These are phyloP conservation scores for Lanmaoa pseudosensibilis DNA, from an alignment of 768 basidiomycete genomes.

Conservation along the genomic window DNA sequence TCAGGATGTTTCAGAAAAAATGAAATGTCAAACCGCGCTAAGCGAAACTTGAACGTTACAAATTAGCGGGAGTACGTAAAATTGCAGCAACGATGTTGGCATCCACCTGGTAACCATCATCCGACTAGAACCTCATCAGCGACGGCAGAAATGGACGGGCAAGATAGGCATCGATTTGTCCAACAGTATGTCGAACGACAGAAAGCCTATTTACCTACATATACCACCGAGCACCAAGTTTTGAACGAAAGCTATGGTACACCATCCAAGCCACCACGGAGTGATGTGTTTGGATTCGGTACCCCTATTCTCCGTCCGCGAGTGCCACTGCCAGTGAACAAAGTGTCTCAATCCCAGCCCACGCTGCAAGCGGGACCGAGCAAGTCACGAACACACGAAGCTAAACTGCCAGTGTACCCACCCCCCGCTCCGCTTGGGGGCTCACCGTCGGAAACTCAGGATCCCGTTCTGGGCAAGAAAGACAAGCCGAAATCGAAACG, in stretches of 20 bases:
- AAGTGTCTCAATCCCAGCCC: slow-evolving; percentile 1
- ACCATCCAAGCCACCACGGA: slow-evolving; percentile 8
- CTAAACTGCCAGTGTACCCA: too few species aligned
- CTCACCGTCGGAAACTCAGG: not conserved
- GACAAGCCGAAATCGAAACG: slow-evolving; percentile 29
- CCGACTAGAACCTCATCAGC: not conserved
- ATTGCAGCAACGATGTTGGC: not conserved
- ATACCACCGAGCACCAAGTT: slow-evolving; percentile 42
- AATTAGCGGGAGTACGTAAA: slow-evolving; percentile 5
- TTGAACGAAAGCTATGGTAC: slow-evolving; percentile 10
- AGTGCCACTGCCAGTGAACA: slow-evolving; percentile 18
- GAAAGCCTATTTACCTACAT: slow-evolving; percentile 40
- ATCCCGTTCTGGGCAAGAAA: slow-evolving; percentile 8
- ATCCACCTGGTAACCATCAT: not conserved
- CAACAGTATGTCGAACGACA: slow-evolving; percentile 52
- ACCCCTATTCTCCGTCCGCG: slow-evolving; percentile 60
- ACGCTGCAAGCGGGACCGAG: not conserved
- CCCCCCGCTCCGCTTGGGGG: too few species aligned
- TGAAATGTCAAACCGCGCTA: slow-evolving; percentile 1
- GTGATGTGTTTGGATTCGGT: slow-evolving; percentile 41
- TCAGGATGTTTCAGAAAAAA: slow-evolving; percentile 4
- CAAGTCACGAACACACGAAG: not conserved
- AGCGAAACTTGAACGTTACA: not conserved
- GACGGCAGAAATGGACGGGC: slow-evolving; percentile 17
- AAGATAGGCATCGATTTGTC: slow-evolving; percentile 45